These are phyloP conservation scores for Stentor coeruleus DNA, from an alignment of 73 alveolate genomes.

Conservation along the genomic window DNA sequence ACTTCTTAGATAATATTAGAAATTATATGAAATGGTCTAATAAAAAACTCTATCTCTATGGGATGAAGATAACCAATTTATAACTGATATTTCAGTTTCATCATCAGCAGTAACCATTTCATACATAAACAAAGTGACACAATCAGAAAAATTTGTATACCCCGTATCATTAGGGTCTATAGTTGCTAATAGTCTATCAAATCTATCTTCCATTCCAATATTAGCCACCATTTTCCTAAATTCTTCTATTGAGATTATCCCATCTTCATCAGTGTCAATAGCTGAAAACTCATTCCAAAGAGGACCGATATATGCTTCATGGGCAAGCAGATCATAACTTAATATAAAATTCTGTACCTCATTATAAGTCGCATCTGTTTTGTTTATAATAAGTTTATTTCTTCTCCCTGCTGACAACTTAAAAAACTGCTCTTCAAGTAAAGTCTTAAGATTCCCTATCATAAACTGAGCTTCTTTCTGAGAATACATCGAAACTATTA, in stretches of 20 bases:
- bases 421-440: background rate
- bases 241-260: constrained; percentile 47
- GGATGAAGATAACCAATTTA: too few species aligned
- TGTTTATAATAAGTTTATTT: constrained; percentile 28
- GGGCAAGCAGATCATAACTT: background rate
- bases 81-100: too few species aligned
- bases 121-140: constrained; percentile 45
- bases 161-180: background rate
- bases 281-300: constrained; percentile 41
- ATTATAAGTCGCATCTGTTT: background rate
- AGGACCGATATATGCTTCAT: constrained; percentile 34
- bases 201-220: background rate
- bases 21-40: too few species aligned
- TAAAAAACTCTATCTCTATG: too few species aligned
- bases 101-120: too few species aligned
- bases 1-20: too few species aligned
- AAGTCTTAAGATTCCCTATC: background rate
- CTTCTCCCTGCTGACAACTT: background rate
- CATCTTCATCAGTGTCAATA: constrained; percentile 61
- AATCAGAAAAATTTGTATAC: background rate
- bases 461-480: constrained; percentile 41
- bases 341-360: background rate
- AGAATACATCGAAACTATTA: constrained; percentile 33
- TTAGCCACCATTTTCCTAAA: too few species aligned
- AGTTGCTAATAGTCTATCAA: background rate